These are phyloP conservation scores for Eucalyptus paniculata DNA, from an alignment of 345 rosid genomes.

Conservation along the genomic window DNA sequence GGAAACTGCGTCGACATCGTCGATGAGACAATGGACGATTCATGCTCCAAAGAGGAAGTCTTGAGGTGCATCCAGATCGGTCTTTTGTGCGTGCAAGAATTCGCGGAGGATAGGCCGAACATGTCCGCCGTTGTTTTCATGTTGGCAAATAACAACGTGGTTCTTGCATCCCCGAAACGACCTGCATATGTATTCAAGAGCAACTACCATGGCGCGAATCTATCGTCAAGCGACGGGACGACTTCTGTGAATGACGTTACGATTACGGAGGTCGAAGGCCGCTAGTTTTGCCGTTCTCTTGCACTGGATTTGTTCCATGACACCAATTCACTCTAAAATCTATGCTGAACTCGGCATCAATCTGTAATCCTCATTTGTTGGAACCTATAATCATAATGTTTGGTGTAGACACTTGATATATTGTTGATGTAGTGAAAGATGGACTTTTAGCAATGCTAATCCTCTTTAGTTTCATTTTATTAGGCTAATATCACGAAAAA, in stretches of 20 bases:
- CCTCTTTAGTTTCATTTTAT: neutral
- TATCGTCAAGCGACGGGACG: neutral
- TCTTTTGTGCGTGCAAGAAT: constrained; percentile 60
- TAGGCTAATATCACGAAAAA: no score
- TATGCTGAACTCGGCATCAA: neutral
- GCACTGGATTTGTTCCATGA: neutral
- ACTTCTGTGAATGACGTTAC: constrained; percentile 21
- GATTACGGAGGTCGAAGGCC: neutral
- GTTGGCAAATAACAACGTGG: constrained; percentile 16
- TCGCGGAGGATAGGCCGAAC: constrained; percentile 25
- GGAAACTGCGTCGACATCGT: constrained; percentile 14
- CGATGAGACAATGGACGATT: constrained; percentile 9
- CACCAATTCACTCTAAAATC: neutral
- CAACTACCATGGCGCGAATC: neutral
- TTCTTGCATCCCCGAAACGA: constrained; percentile 29
- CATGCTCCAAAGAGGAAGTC: constrained; percentile 5
- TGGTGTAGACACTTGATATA: neutral
- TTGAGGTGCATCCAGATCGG: constrained; percentile 46
- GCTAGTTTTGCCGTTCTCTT: neutral
- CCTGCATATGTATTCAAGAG: constrained; percentile 30
- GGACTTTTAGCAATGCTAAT: neutral
- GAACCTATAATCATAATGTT: neutral
- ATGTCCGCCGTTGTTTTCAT: constrained; percentile 45
- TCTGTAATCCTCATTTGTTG: neutral
- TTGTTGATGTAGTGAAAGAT: neutral